Evolutionary conservation across 306 rosid species (phyloP).

Genomic region (Senna tora): DNA sequence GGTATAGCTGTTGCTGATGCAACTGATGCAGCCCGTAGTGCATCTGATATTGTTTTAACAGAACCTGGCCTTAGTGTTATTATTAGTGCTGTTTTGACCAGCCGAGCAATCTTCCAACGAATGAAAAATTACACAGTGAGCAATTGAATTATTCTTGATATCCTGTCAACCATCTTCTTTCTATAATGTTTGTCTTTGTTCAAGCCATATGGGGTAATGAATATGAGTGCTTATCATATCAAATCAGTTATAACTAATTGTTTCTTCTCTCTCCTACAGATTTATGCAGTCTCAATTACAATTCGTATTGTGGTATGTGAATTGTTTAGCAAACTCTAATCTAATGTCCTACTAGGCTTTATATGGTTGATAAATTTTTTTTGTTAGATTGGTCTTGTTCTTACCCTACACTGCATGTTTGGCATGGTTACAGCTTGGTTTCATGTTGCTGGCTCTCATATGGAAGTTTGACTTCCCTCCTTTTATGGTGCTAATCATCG

Average conservation of each 20-base stretch:
- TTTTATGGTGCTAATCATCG: slow-evolving; percentile 96
- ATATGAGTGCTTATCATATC: slow-evolving; percentile 2
- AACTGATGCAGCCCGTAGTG: slow-evolving; percentile 99
- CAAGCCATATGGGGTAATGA: background rate
- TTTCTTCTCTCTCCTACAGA: slow-evolving; percentile 59
- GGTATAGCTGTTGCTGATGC: slow-evolving; percentile 99
- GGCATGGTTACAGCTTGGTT: slow-evolving; percentile 81
- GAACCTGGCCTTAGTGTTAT: slow-evolving; percentile 98
- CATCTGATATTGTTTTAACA: slow-evolving; percentile 95
- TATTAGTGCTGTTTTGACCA: slow-evolving; percentile 97
- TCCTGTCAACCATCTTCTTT: background rate
- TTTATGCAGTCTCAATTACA: slow-evolving; percentile 97
- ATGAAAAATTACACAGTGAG: slow-evolving; percentile 98
- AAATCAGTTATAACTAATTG: slow-evolving; percentile 15
- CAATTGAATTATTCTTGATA: slow-evolving; percentile 29
- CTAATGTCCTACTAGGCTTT: slow-evolving; percentile 21
- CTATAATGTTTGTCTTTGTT: slow-evolving; percentile 16
- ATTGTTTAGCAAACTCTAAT: slow-evolving; percentile 29
- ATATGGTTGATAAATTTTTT: slow-evolving; percentile 15
- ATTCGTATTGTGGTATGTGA: slow-evolving; percentile 93
- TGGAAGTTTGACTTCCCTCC: slow-evolving; percentile 99
- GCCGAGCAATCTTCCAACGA: slow-evolving; percentile 97
- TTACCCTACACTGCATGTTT: slow-evolving; percentile 34
- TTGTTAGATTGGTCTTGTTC: slow-evolving; percentile 20
- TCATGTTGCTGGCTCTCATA: slow-evolving; percentile 94